Conservation (phyloP, 306 rosid genomes). For the Trifolium subterraneum region DNA sequence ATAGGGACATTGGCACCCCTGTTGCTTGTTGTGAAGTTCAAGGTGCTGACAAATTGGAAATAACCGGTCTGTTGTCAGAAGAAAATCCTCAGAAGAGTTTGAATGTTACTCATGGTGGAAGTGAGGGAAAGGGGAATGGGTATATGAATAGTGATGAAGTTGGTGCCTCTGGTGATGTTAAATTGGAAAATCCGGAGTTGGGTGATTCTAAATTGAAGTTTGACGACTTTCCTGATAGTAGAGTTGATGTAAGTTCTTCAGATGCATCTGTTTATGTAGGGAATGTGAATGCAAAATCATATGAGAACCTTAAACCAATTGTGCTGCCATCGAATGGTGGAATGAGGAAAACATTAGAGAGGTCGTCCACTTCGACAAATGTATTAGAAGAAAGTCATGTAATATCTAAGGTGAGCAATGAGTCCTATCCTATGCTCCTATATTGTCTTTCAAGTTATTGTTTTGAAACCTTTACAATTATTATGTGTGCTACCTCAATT, state of each 20-base stretch:
- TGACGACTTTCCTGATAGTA: conserved; percentile 41
- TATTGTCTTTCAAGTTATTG: conserved; percentile 32
- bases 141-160: conserved; percentile 36
- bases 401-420: conserved; percentile 62
- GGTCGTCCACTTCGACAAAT: conserved; percentile 45
- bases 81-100: conserved; percentile 41
- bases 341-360: conserved; percentile 47
- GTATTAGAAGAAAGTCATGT: conserved; percentile 44
- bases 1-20: conserved; percentile 48
- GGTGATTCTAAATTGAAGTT: conserved; percentile 46
- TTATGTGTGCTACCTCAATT: conserved; percentile 23
- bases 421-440: conserved; percentile 11
- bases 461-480: conserved; percentile 21
- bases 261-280: conserved; percentile 39
- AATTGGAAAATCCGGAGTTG: conserved; percentile 38
- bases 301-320: conserved; percentile 48
- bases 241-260: conserved; percentile 42
- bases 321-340: conserved; percentile 37
- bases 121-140: conserved; percentile 34
- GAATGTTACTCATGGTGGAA: conserved; percentile 32
- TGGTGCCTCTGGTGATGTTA: conserved; percentile 39
- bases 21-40: conserved; percentile 54
- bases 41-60: conserved; percentile 44
- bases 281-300: conserved; percentile 45
- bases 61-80: conserved; percentile 45